Evolutionary conservation across 2,329 filamentous ascomycete species (phyloP).

Genomic region (Helicocarpus griseus): DNA sequence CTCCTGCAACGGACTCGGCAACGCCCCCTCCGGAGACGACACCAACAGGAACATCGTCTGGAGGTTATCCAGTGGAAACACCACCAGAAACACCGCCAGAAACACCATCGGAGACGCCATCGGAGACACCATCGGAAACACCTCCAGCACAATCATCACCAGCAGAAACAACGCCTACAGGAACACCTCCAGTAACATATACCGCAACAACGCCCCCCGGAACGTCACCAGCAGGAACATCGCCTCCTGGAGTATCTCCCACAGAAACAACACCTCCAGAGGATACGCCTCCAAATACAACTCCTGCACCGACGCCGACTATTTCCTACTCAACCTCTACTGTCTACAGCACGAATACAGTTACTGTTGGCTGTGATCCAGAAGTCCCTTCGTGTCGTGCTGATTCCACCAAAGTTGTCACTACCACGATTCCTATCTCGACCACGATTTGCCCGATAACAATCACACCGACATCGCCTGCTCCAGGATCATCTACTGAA

Average conservation of each 20-base stretch:
- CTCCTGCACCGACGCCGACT: conserved; percentile 17
- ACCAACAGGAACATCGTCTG: neutral
- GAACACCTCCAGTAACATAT: neutral
- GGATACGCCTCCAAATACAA: conserved; percentile 27
- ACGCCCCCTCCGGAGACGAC: neutral
- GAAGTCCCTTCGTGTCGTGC: conserved; percentile 43
- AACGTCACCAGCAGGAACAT: neutral
- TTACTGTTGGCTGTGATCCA: conserved; percentile 32
- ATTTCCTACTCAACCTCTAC: conserved; percentile 25
- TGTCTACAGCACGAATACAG: conserved; percentile 26
- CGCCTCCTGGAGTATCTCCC: neutral
- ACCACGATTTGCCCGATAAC: conserved; percentile 50
- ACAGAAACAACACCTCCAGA: neutral
- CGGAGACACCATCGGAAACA: neutral
- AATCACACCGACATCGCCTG: conserved; percentile 8
- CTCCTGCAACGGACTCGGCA: neutral
- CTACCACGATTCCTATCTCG: conserved; percentile 46
- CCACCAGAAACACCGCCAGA: neutral
- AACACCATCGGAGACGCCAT: neutral
- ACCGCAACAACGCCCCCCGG: neutral
- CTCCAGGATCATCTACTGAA: neutral
- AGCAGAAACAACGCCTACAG: neutral
- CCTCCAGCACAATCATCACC: neutral
- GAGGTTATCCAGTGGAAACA: neutral
- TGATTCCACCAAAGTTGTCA: conserved; percentile 40